Base-by-base conservation (phyloP, 1,284 basidiomycete genomes). In the Xerocomus amazonicus region DNA sequence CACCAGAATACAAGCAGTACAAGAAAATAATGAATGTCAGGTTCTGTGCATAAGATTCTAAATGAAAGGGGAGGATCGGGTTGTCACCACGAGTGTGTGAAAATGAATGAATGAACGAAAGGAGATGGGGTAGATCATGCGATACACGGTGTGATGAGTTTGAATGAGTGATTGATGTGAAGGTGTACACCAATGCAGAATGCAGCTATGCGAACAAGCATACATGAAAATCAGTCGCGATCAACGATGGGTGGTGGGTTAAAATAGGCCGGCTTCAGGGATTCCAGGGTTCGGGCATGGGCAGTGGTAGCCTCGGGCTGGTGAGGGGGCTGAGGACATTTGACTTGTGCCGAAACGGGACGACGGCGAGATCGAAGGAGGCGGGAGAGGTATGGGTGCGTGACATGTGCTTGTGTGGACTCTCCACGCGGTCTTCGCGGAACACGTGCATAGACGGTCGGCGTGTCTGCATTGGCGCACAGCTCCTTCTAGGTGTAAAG, bases 201-300 rank as follows among this genome's bases (percentile, higher is more conserved):
- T 45, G 44, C 49, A 16, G 19, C 23, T 26, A 39, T 27, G 14
- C 13, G 6, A 23, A 23, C 19, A 23, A 23, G 19, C 19, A 23
- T 23, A 23, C 19, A 23, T 3, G n/a, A 2, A 23, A 23, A 23
- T 23, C 19, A 23, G 19, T 23, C 19, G 4, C 52, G 59, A 49
- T 63, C 52, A 48, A 63, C 44, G 48, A 53, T 43, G 43, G 32
- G 3, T 7, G 6, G 4, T 23, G 19, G 19, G 19, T 23, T 23
- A 23, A 23, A 23, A 23, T 23, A 23, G 19, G 19, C 19, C 19
- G 52, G 47, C 1, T 50, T 38, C 23, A 53, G 6, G 40, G 17
- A 7, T 45, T 26, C 60, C 60, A 64, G 2, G 61, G 61, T 38
- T 66, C 61, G 0, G 63, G 57, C 63, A 64, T 62, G 13, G 47